Percentiles rank a stretch among this genome's conserved stretches.
phyloP scores from a whole-genome alignment of 2,329 filamentous ascomycete genomes.

The Aspergillus aculeatinus region DNA sequence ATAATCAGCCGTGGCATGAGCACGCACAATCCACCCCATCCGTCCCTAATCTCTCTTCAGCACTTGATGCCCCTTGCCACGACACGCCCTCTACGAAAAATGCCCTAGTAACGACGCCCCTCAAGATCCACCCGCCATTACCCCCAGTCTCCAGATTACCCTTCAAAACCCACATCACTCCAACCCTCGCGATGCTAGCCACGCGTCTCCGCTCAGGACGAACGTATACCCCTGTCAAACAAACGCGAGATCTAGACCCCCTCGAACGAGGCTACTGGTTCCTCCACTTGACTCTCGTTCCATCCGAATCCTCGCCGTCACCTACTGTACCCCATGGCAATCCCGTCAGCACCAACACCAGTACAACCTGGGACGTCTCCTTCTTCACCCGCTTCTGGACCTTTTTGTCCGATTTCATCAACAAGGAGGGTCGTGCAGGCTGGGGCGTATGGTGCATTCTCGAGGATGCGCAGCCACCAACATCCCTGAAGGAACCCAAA shows the following conservation, averaged over 20 bases:
- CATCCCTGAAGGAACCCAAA: neutral
- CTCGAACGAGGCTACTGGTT: constrained; percentile 80
- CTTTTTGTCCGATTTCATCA: constrained; percentile 40
- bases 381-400: constrained; percentile 44
- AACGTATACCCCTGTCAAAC: constrained; percentile 54
- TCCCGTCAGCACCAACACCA: neutral
- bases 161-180: constrained; percentile 58
- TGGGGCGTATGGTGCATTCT: constrained; percentile 48
- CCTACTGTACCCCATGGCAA: neutral
- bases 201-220: constrained; percentile 52
- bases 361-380: constrained; percentile 31
- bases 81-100: neutral
- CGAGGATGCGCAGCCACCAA: constrained; percentile 17
- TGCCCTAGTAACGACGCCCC: constrained; percentile 23
- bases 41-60: neutral
- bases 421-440: constrained; percentile 40
- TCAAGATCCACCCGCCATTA: constrained; percentile 53
- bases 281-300: constrained; percentile 59
- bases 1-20: neutral
- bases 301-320: neutral
- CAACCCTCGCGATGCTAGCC: constrained; percentile 54
- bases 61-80: neutral
- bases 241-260: constrained; percentile 51
- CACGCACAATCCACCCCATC: neutral
- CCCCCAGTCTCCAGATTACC: constrained; percentile 50